Evolutionary conservation across 192 early-diverging fungal species (phyloP).

Genomic region (Entrophospora sp.): DNA sequence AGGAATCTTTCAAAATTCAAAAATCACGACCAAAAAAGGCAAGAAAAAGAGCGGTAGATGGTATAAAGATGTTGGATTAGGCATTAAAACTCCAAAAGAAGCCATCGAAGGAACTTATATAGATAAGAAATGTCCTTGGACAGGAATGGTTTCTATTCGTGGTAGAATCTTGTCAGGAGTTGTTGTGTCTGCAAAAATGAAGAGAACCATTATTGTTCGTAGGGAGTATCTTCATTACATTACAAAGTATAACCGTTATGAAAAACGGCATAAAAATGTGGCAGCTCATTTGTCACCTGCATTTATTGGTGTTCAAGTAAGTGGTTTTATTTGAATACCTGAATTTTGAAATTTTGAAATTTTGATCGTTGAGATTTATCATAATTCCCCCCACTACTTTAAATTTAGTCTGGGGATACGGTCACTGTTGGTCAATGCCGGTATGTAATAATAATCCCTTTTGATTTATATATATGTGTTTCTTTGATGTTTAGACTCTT

Average conservation of each 20-base stretch:
- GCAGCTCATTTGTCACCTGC: conserved; percentile 90
- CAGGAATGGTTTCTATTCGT: conserved; percentile 91
- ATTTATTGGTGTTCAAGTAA: conserved; percentile 74
- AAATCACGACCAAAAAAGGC: conserved; percentile 59
- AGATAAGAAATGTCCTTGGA: conserved; percentile 99
- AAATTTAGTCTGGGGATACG: conserved; percentile 59
- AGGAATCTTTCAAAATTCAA: conserved; percentile 91
- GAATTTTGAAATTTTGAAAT: too few relatives aligned
- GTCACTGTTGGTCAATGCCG: conserved; percentile 99
- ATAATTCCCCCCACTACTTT: too few relatives aligned
- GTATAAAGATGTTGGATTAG: conserved; percentile 98
- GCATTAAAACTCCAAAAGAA: conserved; percentile 98
- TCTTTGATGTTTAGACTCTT: too few relatives aligned
- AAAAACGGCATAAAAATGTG: conserved; percentile 99
- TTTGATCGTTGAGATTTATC: too few relatives aligned
- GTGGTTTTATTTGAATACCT: too few relatives aligned
- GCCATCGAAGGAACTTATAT: conserved; percentile 97
- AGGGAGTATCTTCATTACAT: conserved; percentile 99
- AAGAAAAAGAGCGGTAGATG: conserved; percentile 74
- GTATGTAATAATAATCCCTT: too few relatives aligned
- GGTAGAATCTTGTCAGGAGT: conserved; percentile 94
- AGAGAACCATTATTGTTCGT: conserved; percentile 96
- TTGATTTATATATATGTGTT: too few relatives aligned
- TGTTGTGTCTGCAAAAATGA: conserved; percentile 95
- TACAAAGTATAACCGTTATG: conserved; percentile 99